Conservation (phyloP, 176 grass and related monocot genomes). For the Rhynchospora breviuscula region DNA sequence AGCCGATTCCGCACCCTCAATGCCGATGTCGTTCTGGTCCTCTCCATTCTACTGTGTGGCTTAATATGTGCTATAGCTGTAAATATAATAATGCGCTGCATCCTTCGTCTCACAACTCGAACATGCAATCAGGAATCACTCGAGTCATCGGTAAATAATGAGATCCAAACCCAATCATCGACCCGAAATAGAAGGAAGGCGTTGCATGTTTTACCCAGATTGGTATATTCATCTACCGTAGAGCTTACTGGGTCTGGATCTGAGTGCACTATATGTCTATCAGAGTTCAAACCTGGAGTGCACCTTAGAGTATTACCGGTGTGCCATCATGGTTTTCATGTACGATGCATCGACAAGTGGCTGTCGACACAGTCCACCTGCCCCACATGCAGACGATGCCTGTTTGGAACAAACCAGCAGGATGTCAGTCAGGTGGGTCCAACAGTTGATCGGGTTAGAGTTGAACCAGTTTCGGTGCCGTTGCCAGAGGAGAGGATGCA, state of each 20-base stretch:
- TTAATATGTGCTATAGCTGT: constrained; percentile 42
- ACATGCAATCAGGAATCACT: constrained; percentile 32
- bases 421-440: not conserved
- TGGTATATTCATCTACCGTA: constrained; percentile 35
- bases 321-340: constrained; percentile 90
- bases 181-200: not conserved
- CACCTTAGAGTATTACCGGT: constrained; percentile 61
- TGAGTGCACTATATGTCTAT: constrained; percentile 89
- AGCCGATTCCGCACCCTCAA: constrained; percentile 42
- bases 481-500: not conserved
- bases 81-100: constrained; percentile 42
- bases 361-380: constrained; percentile 56
- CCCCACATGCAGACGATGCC: constrained; percentile 75
- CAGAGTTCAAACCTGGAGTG: constrained; percentile 70
- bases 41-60: constrained; percentile 55
- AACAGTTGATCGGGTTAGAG: not conserved
- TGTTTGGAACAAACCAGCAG: constrained; percentile 27
- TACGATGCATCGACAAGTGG: constrained; percentile 80
- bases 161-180: not conserved
- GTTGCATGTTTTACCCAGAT: constrained; percentile 18
- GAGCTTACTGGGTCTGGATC: constrained; percentile 43
- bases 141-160: not conserved
- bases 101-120: constrained; percentile 37
- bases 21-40: constrained; percentile 49
- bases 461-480: not conserved